Evolutionary conservation across 2,329 filamentous ascomycete species (phyloP), one percentile per base, ranked within the genome.

Genomic region (Exophiala sp.): DNA sequence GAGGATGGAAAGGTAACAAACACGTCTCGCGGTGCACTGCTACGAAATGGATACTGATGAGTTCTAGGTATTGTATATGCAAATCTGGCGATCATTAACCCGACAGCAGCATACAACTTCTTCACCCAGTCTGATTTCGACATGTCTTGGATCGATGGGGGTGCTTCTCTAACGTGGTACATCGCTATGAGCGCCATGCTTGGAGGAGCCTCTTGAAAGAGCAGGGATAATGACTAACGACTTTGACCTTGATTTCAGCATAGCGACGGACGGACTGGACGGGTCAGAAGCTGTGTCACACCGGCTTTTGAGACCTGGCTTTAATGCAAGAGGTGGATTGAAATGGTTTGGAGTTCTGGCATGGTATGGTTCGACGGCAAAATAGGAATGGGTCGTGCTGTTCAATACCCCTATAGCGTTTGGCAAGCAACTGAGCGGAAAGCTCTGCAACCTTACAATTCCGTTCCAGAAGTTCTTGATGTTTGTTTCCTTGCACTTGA

Each of bases 101-200:
- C 91, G 0, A 68, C 66, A 45, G 70, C 77, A 5, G 81, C 86
- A 18, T 96, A 80, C 74, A 65, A 76, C 0, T 95, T 91, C 67
- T 96, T 98, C 65, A 75, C 75, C 1, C 72, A 79, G 54, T 65
- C 71, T 1, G 70, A 75, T 13, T 91, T 93, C 62, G 76, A 89
- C 62, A 73, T 77, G 29, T 67, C 68, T 35, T 88, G 80, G 78
- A 66, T 73, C 47, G 71, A 96, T 69, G 88, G 86, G 1, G 91
- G 93, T 13, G 88, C 87, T 2, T 85, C 82, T 62, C 72, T 82
- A 68, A 91, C 87, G 22, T 95, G 88, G 88, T 94, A 90, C 70
- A 69, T 94, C 69, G 83, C 85, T 34, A 88, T 82, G 67, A 75
- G 83, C 60, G 88, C 87, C 58, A 84, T 86, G 82, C 65, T 80